These are phyloP conservation scores for Haematococcus lacustris DNA, from an alignment of 139 green algal species.

Conservation along the genomic window DNA sequence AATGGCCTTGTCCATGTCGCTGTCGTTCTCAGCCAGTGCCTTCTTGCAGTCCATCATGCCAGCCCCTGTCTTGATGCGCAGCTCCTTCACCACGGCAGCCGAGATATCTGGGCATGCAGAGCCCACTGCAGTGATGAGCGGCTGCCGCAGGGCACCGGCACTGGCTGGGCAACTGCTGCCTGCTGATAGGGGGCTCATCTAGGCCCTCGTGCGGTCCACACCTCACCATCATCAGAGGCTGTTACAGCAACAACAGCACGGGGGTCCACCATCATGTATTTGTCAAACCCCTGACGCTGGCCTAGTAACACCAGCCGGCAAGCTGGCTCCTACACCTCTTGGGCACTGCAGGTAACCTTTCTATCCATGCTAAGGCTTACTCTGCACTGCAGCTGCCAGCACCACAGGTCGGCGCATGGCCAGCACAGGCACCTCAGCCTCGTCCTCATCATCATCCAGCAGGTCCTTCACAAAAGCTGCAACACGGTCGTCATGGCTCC, in stretches of 20 bases:
- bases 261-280: neutral
- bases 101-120: slow-evolving; percentile 58
- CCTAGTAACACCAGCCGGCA: neutral
- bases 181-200: too few species aligned
- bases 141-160: too few species aligned
- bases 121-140: too few species aligned
- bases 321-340: neutral
- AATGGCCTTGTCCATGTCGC: slow-evolving; percentile 75
- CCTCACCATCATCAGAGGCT: too few species aligned
- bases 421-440: slow-evolving; percentile 38
- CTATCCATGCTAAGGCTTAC: slow-evolving; percentile 1
- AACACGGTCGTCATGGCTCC: slow-evolving; percentile 12
- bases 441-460: slow-evolving; percentile 30
- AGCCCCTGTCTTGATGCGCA: slow-evolving; percentile 72
- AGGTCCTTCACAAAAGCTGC: slow-evolving; percentile 33
- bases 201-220: too few species aligned
- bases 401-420: slow-evolving; percentile 27
- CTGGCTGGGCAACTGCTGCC: too few species aligned
- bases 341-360: neutral
- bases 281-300: neutral
- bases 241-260: neutral
- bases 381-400: slow-evolving; percentile 21
- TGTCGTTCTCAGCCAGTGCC: slow-evolving; percentile 70
- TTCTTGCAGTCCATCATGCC: slow-evolving; percentile 99
- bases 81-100: slow-evolving; percentile 74